Base-by-base conservation (phyloP, 495 filamentous ascomycete species). In the Penicillium samsonianum region DNA sequence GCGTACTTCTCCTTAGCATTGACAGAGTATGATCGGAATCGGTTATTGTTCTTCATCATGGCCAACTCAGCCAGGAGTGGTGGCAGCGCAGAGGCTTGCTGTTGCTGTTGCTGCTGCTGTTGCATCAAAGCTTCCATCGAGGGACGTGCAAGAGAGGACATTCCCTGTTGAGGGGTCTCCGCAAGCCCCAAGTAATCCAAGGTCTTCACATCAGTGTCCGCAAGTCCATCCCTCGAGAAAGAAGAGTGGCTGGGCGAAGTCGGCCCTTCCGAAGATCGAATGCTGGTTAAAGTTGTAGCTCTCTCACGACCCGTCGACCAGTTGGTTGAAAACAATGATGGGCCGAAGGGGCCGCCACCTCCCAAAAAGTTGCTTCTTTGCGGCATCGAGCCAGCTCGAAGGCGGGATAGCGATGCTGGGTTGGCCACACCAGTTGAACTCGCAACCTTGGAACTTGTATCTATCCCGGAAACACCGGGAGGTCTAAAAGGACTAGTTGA, bases 1-100 rank as follows among this genome's bases (percentile, higher is more conserved):
- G 89, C 94, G 65, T 98, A 98, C 73, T 95, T 96, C 69, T 97
- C 94, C 71, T 95, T 97, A 40, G 95, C 94, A 72, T 98, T 98
- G 46, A 98, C 94, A 20, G 94, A 98, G 70, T 96, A 98, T 28
- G 94, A 98, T 17, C 94, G 86, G 73, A 97, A 91, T 44, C 94
- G 83, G 71, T 89, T 98, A 52, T 88, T 82, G 58, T 85, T 91
- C 70, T 88, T 90, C 60, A 85, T 86, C 63, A 90, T 84, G 46
- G 84, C 85, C 64, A 94, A 76, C 57, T 90, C 90, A 45, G 89
- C 89, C n/a, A 96, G 76, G 62, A 91, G 87, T 4, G 89, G 88
- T 47, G 83, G 84, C 31, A 87, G 70, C 30, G 75, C 73, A 57
- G 80, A 75, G 30, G 81, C 75, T 55, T 77, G 73, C 51, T 80